phyloP scores from a whole-genome alignment of 2,329 filamentous ascomycete genomes.

The Cryphonectria parasitica region DNA sequence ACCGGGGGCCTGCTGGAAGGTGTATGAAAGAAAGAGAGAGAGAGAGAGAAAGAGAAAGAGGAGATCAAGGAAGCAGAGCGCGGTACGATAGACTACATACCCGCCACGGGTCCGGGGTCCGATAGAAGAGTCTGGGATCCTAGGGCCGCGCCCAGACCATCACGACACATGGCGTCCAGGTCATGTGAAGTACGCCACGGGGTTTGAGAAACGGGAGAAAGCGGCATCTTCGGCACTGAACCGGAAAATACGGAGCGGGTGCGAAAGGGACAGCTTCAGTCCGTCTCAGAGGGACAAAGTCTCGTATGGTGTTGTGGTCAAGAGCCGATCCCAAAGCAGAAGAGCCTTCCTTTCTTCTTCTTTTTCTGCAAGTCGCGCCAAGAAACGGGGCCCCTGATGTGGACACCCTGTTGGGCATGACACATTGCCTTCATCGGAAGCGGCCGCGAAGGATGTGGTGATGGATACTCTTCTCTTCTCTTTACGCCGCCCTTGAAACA shows the following conservation, averaged over 20 bases:
- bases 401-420: not conserved
- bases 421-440: not conserved
- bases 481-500: not conserved
- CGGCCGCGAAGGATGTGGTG: not conserved
- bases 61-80: not conserved
- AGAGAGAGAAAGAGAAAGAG: not conserved
- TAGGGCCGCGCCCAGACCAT: constrained; percentile 9
- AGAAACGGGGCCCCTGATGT: not conserved
- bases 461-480: constrained; percentile 1
- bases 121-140: constrained; percentile 16
- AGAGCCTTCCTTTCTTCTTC: constrained; percentile 11
- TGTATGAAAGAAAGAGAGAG: constrained; percentile 9
- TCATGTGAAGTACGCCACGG: constrained; percentile 16
- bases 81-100: constrained; percentile 1
- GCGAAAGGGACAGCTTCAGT: not conserved
- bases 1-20: constrained; percentile 7
- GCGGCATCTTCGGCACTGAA: not conserved
- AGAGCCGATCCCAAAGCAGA: constrained; percentile 30
- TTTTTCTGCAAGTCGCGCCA: not conserved
- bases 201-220: not conserved
- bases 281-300: not conserved
- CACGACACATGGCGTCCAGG: constrained; percentile 17
- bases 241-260: not conserved
- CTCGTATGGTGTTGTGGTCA: constrained; percentile 32
- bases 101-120: constrained; percentile 11